Percentiles rank a stretch among this genome's conserved stretches.
phyloP scores from a whole-genome alignment of 352 stramenopile genomes.

The Thalassiosira allenii region DNA sequence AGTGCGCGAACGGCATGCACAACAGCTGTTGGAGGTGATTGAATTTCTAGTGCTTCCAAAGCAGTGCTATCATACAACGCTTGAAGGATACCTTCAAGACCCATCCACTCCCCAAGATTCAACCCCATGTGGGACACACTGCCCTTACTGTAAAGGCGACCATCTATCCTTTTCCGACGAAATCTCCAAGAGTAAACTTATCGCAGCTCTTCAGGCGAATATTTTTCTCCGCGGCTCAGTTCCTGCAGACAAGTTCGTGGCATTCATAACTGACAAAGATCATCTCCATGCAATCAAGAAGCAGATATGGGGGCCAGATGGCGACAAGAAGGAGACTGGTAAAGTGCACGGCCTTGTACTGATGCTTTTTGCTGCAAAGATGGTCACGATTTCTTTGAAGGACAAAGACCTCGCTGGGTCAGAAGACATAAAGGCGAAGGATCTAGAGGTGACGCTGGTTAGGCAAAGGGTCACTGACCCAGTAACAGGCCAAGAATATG shows the following conservation, averaged over 20 bases:
- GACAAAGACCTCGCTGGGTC: not conserved
- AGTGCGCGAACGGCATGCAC: not conserved
- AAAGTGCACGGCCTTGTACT: not conserved
- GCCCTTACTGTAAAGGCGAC: not conserved
- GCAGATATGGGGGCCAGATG: not conserved
- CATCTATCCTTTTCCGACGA: not conserved
- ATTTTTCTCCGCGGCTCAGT: not conserved
- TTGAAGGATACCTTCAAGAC: not conserved
- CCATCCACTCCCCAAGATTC: not conserved
- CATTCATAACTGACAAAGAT: not conserved
- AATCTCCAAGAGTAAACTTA: not conserved
- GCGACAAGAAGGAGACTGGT: not conserved
- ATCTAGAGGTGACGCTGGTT: too few relatives aligned
- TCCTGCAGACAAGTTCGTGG: not conserved
- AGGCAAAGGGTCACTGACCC: too few relatives aligned
- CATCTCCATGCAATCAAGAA: not conserved
- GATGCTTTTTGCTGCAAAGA: not conserved
- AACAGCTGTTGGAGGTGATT: not conserved
- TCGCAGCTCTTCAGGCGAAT: not conserved
- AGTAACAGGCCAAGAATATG: too few relatives aligned
- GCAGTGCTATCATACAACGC: constrained; percentile 10
- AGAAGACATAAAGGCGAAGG: too few relatives aligned
- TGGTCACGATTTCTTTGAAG: too few relatives aligned
- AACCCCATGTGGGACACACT: not conserved
- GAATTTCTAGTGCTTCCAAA: constrained; percentile 6